phyloP scores from a whole-genome alignment of 2,329 filamentous ascomycete genomes.

The Apiospora arundinis region DNA sequence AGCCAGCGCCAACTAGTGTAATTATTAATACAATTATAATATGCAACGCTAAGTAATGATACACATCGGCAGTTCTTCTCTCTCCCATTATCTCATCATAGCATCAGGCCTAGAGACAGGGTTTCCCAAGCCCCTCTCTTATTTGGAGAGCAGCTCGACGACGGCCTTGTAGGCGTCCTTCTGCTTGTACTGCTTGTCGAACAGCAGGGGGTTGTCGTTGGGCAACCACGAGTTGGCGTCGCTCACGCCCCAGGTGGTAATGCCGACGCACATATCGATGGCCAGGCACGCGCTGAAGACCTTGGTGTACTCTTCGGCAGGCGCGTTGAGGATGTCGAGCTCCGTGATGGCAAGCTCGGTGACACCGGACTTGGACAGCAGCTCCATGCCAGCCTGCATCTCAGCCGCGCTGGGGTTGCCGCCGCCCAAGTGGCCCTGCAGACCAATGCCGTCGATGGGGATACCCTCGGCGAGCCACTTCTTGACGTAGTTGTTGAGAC shows the following conservation, averaged over 20 bases:
- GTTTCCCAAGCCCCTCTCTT: neutral
- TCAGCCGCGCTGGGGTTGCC: slow-evolving; percentile 44
- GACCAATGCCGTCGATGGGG: slow-evolving; percentile 63
- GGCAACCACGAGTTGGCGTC: slow-evolving; percentile 32
- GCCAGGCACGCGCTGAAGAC: slow-evolving; percentile 52
- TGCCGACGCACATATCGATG: slow-evolving; percentile 55
- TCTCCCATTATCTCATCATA: neutral
- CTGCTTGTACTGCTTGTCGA: slow-evolving; percentile 27
- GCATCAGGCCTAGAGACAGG: neutral
- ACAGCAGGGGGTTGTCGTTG: slow-evolving; percentile 30
- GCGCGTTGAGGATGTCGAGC: slow-evolving; percentile 58
- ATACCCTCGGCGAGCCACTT: slow-evolving; percentile 57
- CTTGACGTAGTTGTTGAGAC: slow-evolving; percentile 55
- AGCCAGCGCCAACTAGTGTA: neutral
- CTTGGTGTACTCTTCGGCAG: slow-evolving; percentile 50
- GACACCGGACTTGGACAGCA: slow-evolving; percentile 49
- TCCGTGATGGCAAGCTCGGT: slow-evolving; percentile 63
- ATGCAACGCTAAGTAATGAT: neutral
- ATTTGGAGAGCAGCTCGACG: slow-evolving; percentile 26
- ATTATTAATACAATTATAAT: slow-evolving; percentile 13
- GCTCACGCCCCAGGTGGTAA: slow-evolving; percentile 51
- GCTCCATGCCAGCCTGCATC: slow-evolving; percentile 48
- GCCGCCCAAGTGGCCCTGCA: slow-evolving; percentile 53
- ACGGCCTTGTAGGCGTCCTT: slow-evolving; percentile 31
- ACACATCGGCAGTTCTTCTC: neutral